Conservation (phyloP, 1,284 basidiomycete genomes). For the Bondarzewia mesenterica region DNA sequence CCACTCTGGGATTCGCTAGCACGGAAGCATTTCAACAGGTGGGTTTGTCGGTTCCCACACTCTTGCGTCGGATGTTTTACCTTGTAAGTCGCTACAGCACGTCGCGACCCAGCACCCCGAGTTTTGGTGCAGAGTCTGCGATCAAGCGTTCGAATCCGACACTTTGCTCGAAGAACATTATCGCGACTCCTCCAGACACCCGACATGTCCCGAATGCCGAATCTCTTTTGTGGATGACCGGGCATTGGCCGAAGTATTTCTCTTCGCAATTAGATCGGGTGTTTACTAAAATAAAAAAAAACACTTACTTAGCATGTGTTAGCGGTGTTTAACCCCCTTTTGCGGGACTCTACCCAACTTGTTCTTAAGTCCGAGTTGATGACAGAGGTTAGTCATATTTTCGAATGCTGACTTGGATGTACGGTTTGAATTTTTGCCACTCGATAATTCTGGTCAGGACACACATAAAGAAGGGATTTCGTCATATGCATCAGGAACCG, state of each 20-base stretch:
- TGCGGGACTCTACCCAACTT: conserved; percentile 8
- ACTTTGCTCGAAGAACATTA: conserved; percentile 10
- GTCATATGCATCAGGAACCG: too few relatives aligned
- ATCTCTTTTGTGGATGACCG: conserved; percentile 12
- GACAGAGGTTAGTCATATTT: neutral
- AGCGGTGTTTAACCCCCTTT: conserved; percentile 13
- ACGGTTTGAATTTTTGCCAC: too few relatives aligned
- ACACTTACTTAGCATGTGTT: conserved; percentile 11
- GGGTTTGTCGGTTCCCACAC: neutral
- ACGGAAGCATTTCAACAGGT: conserved; percentile 6
- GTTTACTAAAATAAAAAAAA: neutral
- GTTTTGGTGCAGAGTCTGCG: conserved; percentile 8
- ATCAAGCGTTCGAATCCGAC: conserved; percentile 6
- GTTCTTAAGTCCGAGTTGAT: conserved; percentile 6
- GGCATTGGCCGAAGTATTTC: conserved; percentile 10
- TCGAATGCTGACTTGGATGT: too few relatives aligned
- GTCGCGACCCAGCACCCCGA: conserved; percentile 6
- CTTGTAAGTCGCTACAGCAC: conserved; percentile 4
- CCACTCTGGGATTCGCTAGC: conserved; percentile 11
- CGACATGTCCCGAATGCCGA: conserved; percentile 13
- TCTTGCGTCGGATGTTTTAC: neutral
- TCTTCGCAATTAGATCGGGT: neutral
- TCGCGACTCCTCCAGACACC: conserved; percentile 9
- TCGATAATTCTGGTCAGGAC: too few relatives aligned
- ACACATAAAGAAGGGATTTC: too few relatives aligned